A percentile compares a stretch with the other conserved stretches of the same genome.
These are phyloP conservation scores for Calamus simplicifolius DNA, from an alignment of 176 grass and related monocot genomes.

Conservation along the genomic window DNA sequence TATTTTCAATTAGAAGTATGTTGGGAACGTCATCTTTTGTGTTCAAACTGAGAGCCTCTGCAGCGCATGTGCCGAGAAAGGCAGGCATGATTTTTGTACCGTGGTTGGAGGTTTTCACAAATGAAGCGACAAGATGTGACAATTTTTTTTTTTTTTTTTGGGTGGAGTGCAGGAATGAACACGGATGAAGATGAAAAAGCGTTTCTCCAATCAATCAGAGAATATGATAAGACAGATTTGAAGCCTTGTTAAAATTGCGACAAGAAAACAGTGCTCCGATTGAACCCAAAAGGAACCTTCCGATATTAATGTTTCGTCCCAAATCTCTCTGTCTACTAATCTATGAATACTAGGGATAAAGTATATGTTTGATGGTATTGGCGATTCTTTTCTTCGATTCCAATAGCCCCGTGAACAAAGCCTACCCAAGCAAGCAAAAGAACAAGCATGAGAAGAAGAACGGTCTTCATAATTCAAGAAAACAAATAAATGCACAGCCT, in stretches of 20 bases:
- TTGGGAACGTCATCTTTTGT: no score
- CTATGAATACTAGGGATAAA: slow-evolving; percentile 15
- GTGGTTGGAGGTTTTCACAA: no score
- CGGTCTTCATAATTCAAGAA: slow-evolving; percentile 31
- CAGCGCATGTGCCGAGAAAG: no score
- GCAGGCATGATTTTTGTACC: no score
- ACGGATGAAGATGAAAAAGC: slow-evolving; percentile 41
- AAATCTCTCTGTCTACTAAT: slow-evolving; percentile 23
- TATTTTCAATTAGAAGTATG: no score
- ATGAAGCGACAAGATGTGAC: no score
- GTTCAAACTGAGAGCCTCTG: no score
- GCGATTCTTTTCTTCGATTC: not conserved
- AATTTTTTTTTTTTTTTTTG: slow-evolving; percentile 1
- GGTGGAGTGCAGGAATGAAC: slow-evolving; percentile 27
- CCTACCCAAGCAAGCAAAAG: slow-evolving; percentile 32
- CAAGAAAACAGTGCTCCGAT: slow-evolving; percentile 67
- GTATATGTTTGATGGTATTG: slow-evolving; percentile 14
- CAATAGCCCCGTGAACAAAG: slow-evolving; percentile 4
- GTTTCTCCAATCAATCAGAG: slow-evolving; percentile 58
- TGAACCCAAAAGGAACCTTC: slow-evolving; percentile 63
- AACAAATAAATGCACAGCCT: slow-evolving; percentile 20
- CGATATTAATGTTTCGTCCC: slow-evolving; percentile 67
- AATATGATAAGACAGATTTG: slow-evolving; percentile 41
- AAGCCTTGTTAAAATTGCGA: slow-evolving; percentile 51
- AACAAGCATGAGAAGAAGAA: slow-evolving; percentile 35